phyloP scores from a whole-genome alignment of 2,329 filamentous ascomycete species.

The Pestalotiopsis sp. region DNA sequence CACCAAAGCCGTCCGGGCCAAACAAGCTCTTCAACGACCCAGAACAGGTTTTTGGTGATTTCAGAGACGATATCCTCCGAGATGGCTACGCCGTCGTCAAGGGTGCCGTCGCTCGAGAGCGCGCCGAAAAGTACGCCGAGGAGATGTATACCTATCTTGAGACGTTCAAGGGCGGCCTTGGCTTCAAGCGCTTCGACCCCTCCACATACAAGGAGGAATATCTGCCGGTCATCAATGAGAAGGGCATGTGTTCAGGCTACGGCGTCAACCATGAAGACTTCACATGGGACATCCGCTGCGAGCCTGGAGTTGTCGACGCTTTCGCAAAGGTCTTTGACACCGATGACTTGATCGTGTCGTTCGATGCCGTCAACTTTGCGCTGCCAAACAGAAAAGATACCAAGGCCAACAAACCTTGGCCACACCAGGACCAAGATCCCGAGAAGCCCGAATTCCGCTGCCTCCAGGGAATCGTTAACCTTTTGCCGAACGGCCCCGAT shows the following conservation, averaged over 20 bases:
- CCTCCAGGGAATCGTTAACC: slow-evolving; percentile 53
- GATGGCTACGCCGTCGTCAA: slow-evolving; percentile 31
- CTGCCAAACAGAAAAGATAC: slow-evolving; percentile 38
- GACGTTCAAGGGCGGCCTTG: slow-evolving; percentile 17
- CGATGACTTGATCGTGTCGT: slow-evolving; percentile 49
- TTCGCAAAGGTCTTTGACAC: slow-evolving; percentile 50
- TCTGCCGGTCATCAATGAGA: slow-evolving; percentile 44
- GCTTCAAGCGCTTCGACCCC: slow-evolving; percentile 37
- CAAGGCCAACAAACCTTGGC: slow-evolving; percentile 43
- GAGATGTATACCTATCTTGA: slow-evolving; percentile 16
- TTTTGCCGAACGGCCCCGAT: slow-evolving; percentile 34
- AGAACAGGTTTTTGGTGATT: slow-evolving; percentile 16
- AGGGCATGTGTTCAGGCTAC: slow-evolving; percentile 51
- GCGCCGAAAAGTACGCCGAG: slow-evolving; percentile 21
- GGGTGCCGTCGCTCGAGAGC: slow-evolving; percentile 22
- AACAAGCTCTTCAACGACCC: slow-evolving; percentile 8
- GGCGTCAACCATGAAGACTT: slow-evolving; percentile 50
- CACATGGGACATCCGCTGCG: slow-evolving; percentile 49
- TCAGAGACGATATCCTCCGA: slow-evolving; percentile 26
- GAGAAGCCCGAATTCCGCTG: slow-evolving; percentile 49
- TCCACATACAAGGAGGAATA: slow-evolving; percentile 36
- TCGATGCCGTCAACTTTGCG: slow-evolving; percentile 48
- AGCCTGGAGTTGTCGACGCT: slow-evolving; percentile 46
- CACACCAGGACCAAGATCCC: slow-evolving; percentile 48
- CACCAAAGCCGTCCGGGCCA: slow-evolving; percentile 8